Evolutionary conservation across 768 basidiomycete species (phyloP).

Genomic region (Calocera viscosa): DNA sequence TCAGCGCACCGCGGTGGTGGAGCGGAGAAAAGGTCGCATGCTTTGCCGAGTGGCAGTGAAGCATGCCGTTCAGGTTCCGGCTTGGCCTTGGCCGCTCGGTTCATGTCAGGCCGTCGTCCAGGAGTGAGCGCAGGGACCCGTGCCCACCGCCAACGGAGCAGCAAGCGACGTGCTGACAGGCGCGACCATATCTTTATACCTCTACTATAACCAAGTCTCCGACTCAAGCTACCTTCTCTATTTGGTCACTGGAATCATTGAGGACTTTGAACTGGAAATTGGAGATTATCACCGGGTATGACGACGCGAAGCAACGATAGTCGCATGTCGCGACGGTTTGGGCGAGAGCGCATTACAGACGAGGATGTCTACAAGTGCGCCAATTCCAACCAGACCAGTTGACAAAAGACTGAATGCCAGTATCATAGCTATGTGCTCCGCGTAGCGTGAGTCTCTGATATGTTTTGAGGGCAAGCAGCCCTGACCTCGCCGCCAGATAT

Average conservation of each 20-base stretch:
- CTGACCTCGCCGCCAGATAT: conserved; percentile 36
- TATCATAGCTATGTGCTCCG: conserved; percentile 61
- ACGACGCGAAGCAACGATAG: conserved; percentile 64
- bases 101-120: neutral
- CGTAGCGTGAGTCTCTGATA: conserved; percentile 53
- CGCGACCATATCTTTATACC: neutral
- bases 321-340: conserved; percentile 56
- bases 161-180: neutral
- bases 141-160: neutral
- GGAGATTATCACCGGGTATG: conserved; percentile 10
- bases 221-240: neutral
- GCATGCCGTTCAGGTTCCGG: conserved; percentile 1
- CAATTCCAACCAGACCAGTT: conserved; percentile 17
- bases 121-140: neutral
- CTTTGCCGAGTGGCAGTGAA: neutral
- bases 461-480: conserved; percentile 3
- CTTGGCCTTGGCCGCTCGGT: neutral
- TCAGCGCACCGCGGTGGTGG: neutral
- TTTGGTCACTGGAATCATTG: no score
- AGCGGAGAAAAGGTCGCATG: neutral
- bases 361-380: conserved; percentile 77
- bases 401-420: conserved; percentile 9
- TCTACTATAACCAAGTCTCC: neutral
- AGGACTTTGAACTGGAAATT: no score
- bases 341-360: conserved; percentile 62